phyloP scores from a whole-genome alignment of 2,329 filamentous ascomycete species.

The Gaeumannomyces sp. region DNA sequence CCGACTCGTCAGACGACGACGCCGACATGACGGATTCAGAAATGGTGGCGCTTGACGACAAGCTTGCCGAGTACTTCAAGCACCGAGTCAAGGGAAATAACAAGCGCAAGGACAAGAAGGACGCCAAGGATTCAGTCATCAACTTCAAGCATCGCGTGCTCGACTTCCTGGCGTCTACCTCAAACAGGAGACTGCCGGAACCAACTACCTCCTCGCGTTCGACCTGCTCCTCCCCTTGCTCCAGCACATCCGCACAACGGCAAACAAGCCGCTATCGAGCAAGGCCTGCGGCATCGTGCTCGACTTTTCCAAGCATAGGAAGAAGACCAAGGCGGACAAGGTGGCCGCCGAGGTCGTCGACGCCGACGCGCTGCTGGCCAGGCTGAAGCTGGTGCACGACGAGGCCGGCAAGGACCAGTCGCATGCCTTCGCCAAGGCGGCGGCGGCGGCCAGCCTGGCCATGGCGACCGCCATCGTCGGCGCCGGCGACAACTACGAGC shows the following conservation, averaged over 20 bases:
- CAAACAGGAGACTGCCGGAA: constrained; percentile 65
- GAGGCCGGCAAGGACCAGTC: constrained; percentile 53
- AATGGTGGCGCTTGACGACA: constrained; percentile 83
- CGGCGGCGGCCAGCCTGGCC: constrained; percentile 65
- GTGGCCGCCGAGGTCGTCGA: constrained; percentile 32
- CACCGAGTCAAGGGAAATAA: constrained; percentile 61
- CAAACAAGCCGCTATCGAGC: constrained; percentile 66
- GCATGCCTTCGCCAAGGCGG: constrained; percentile 66
- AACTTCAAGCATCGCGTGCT: constrained; percentile 94
- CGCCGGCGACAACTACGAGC: constrained; percentile 43
- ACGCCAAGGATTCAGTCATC: constrained; percentile 81
- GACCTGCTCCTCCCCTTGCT: constrained; percentile 70
- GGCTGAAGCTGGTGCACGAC: constrained; percentile 61
- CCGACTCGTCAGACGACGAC: constrained; percentile 54
- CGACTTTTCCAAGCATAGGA: constrained; percentile 62
- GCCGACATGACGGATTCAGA: constrained; percentile 92
- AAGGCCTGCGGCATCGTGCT: constrained; percentile 69
- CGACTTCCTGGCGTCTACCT: constrained; percentile 80
- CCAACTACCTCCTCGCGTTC: constrained; percentile 56
- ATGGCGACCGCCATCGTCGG: constrained; percentile 57
- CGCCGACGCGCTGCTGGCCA: constrained; percentile 40
- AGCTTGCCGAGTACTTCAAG: constrained; percentile 79
- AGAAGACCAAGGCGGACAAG: constrained; percentile 47
- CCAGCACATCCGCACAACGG: constrained; percentile 69
- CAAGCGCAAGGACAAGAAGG: constrained; percentile 78